Base-by-base conservation (phyloP, 306 rosid species). In the Dalbergia cochinchinensis region DNA sequence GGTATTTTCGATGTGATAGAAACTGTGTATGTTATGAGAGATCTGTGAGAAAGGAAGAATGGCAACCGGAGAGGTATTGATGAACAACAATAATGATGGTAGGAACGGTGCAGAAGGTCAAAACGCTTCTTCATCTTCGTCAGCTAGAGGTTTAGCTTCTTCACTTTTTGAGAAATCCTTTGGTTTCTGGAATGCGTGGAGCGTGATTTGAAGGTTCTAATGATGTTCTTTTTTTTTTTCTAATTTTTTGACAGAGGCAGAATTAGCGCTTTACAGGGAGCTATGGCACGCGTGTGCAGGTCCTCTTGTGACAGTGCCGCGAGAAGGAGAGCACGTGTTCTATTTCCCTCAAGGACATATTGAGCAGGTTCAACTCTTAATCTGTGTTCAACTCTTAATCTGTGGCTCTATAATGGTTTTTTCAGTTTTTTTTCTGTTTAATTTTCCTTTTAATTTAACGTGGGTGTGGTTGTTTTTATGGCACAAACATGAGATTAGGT, bases 201-300 rank as follows among this genome's bases (percentile, higher is more conserved):
- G 31, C 22, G 4, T 73, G 22, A 64, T 42, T 45, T 10, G 4
- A 11, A 8, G 11, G 54, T 59, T 64, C 37, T 66, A 51, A 7
- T 83, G 50, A n/a, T n/a, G n/a, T n/a, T n/a, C n/a, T 69, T 55
- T 31, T 47, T 51, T 75, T 48, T 37, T 37, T 37, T 35, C 3
- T 35, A 4, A 4, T 0, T 4, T 35, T 3, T 37, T 54, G 16
- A 57, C 79, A 92, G 99, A 95, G 22, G 92, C 92, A 12, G 96
- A 92, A 73, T 83, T 68, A 44, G 94, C 96, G 31, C 96, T 95
- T 44, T 95, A 86, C 91, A 78, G 83, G 80, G 99, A 95, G 88
- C 92, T 92, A 0, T 95, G 99, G 99, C 94, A 93, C 77, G 94
- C 98, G n/a, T 95, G 99, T 79, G 99, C 98, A 3, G 98, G 99